Conservation (phyloP, 2,329 filamentous ascomycete species). For the Cyclaneusma minus region DNA sequence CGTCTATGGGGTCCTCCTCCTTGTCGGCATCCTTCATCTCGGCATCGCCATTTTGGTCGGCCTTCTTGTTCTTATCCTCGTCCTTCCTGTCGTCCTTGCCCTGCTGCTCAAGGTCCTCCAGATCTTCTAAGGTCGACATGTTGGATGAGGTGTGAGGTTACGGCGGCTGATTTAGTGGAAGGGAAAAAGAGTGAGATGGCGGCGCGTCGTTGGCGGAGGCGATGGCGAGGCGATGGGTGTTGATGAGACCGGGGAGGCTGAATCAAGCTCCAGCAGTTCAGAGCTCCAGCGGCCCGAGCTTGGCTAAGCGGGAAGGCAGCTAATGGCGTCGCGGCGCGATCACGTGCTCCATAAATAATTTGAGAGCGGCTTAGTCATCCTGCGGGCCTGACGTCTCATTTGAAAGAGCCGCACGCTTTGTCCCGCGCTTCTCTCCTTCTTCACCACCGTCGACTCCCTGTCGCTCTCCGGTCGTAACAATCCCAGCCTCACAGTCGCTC, state of each 20-base stretch:
- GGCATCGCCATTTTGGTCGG: slow-evolving; percentile 52
- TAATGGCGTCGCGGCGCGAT: too few relatives aligned
- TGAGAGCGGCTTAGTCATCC: too few relatives aligned
- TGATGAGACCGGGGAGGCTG: too few relatives aligned
- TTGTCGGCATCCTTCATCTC: slow-evolving; percentile 82
- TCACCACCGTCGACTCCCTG: too few relatives aligned
- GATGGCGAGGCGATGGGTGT: slow-evolving; percentile 2
- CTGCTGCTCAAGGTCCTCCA: slow-evolving; percentile 59
- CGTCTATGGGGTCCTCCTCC: slow-evolving; percentile 73
- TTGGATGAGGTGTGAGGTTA: slow-evolving; percentile 11
- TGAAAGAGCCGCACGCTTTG: too few relatives aligned
- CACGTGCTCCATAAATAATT: too few relatives aligned
- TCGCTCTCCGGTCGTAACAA: too few relatives aligned
- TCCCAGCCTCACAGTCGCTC: too few relatives aligned
- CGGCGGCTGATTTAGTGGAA: slow-evolving; percentile 1
- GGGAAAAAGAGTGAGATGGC: slow-evolving; percentile 1
- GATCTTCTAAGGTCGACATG: slow-evolving; percentile 67
- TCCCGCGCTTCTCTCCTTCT: too few relatives aligned
- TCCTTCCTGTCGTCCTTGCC: slow-evolving; percentile 48
- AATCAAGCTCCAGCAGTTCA: too few relatives aligned
- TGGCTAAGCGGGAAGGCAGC: too few relatives aligned
- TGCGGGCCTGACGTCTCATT: too few relatives aligned
- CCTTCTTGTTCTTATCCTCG: slow-evolving; percentile 39
- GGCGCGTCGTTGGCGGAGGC: slow-evolving; percentile 2
- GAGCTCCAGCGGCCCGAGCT: slow-evolving; percentile 2